Evolutionary conservation across 2,329 filamentous ascomycete species (phyloP), one percentile per base, ranked within the genome.

Genomic region (Plectosphaerella sp.): DNA sequence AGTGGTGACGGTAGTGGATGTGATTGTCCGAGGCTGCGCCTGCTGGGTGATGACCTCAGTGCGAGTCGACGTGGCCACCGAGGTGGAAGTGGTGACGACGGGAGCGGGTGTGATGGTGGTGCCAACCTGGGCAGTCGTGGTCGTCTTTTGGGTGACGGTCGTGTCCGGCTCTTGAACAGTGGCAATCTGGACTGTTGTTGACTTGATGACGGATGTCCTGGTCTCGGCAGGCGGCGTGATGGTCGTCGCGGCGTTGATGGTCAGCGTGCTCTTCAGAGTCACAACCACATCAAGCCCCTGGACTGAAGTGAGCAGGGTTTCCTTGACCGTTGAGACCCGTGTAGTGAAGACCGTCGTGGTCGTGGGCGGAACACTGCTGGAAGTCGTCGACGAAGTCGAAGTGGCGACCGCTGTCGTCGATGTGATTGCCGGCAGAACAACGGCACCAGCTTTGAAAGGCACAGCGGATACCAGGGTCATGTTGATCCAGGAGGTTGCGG

Each of bases 401-500:
- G 58, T 58, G 7, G 53, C 58, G 20, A 57, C 61, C 6, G 62
- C 58, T 8, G 45, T 48, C 18, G 67, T 58, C 15, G 63, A 63
- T 15, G 51, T 52, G 20, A 61, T 61, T 1, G 16, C 7, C 16
- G 46, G 47, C 14, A 48, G 47, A 4, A 41, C 35, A 7, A 48
- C 35, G 35, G 47, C 47, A 4, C 63, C 65, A 11, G 65, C 61
- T 3, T 56, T 56, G 51, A 74, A 75, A 0, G 72, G 71, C 49
- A 64, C 61, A 1, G 65, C 62, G 50, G 65, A 60, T 15, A 74
- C 60, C 37, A 65, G 63, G 2, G 67, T 66, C 51, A 72, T 70
- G 52, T 75, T 67, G 56, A 75, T 73, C 67, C 70, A 74, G 7
- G 64, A 62, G 2, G 65, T 72, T 2, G 62, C 61, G 2, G 64